These are phyloP conservation scores for Clarireedia monteithiana DNA, from an alignment of 2,329 filamentous ascomycete genomes.

Conservation along the genomic window DNA sequence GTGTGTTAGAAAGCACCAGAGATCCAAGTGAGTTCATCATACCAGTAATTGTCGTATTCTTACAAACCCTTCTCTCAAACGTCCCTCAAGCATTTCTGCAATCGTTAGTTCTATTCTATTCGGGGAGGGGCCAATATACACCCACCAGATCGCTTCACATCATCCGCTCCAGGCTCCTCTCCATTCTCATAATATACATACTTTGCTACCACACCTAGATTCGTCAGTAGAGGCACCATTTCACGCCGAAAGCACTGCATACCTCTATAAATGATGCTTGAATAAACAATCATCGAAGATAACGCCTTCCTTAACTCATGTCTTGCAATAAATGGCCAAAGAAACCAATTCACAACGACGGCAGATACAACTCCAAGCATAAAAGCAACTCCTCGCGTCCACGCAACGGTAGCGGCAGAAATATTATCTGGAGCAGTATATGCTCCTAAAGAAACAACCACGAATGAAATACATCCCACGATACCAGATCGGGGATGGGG, in stretches of 20 bases:
- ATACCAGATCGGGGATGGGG: conserved; percentile 50
- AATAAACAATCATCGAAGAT: conserved; percentile 49
- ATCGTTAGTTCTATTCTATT: conserved; percentile 7
- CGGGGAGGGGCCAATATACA: not conserved
- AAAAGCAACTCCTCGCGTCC: conserved; percentile 42
- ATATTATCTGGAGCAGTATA: conserved; percentile 25
- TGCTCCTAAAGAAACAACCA: conserved; percentile 41
- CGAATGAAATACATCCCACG: conserved; percentile 50
- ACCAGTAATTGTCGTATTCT: conserved; percentile 46
- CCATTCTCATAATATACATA: conserved; percentile 53
- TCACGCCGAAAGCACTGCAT: not conserved
- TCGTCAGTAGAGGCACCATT: not conserved
- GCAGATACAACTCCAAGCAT: conserved; percentile 46
- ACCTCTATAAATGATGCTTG: conserved; percentile 46
- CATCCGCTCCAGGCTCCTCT: conserved; percentile 41
- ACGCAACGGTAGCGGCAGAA: conserved; percentile 35
- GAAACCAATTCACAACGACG: conserved; percentile 48
- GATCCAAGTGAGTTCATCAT: not conserved
- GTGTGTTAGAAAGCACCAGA: not conserved
- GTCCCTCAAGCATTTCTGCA: conserved; percentile 48
- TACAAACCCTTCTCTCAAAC: conserved; percentile 52
- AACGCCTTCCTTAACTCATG: conserved; percentile 49
- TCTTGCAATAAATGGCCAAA: conserved; percentile 55
- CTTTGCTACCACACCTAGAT: conserved; percentile 38
- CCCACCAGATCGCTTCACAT: conserved; percentile 39